Conservation (phyloP, 1,284 basidiomycete species). For the Peniophora sp. region DNA sequence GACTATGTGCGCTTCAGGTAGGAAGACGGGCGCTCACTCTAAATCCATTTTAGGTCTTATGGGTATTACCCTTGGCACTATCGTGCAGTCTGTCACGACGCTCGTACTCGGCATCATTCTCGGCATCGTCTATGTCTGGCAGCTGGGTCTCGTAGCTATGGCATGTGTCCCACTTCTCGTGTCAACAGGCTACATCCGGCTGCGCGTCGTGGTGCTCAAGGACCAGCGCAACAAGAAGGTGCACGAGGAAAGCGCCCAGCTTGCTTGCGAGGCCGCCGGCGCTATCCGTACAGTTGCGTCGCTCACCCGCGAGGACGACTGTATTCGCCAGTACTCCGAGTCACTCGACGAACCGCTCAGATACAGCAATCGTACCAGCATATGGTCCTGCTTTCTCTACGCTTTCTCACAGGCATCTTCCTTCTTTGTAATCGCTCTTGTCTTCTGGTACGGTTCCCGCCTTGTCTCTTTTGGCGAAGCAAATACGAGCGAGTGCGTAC, state of each 20-base stretch:
- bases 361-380: slow-evolving; percentile 55
- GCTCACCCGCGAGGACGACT: slow-evolving; percentile 81
- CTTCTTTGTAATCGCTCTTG: slow-evolving; percentile 81
- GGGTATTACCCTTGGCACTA: slow-evolving; percentile 28
- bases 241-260: slow-evolving; percentile 79
- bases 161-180: slow-evolving; percentile 84
- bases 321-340: slow-evolving; percentile 63
- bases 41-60: too few relatives aligned
- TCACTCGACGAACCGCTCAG: slow-evolving; percentile 69
- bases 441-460: slow-evolving; percentile 80
- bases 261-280: slow-evolving; percentile 89
- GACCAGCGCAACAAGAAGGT: slow-evolving; percentile 82
- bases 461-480: slow-evolving; percentile 54
- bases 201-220: slow-evolving; percentile 79
- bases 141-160: slow-evolving; percentile 71
- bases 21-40: too few relatives aligned
- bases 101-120: slow-evolving; percentile 71
- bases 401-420: slow-evolving; percentile 73
- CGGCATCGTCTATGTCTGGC: slow-evolving; percentile 77
- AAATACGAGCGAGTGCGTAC: too few relatives aligned
- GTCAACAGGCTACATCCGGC: slow-evolving; percentile 82
- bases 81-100: slow-evolving; percentile 75
- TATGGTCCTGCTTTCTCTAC: slow-evolving; percentile 74
- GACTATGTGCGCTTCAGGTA: too few relatives aligned
- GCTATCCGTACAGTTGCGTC: slow-evolving; percentile 94